These are phyloP conservation scores for Vickermania ingenoplastis DNA, from an alignment of 208 protist genomes.

Conservation along the genomic window DNA sequence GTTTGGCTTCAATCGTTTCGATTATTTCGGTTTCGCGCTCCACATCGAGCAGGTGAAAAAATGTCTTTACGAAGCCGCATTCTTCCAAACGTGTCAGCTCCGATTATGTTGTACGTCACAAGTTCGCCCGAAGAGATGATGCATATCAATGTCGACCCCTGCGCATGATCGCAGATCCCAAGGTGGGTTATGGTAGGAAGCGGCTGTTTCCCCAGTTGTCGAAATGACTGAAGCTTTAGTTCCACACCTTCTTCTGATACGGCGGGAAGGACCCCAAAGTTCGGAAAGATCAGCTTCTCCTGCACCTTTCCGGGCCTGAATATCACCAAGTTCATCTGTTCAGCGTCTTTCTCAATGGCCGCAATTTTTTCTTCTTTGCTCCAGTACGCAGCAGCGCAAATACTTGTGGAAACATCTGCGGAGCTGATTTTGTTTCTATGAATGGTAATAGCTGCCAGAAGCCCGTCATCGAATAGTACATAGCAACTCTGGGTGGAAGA, in stretches of 20 bases:
- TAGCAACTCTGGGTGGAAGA: background rate
- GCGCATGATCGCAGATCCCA: conserved; percentile 28
- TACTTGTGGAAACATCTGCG: conserved; percentile 12
- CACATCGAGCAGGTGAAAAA: conserved; percentile 70
- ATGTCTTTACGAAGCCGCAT: conserved; percentile 60
- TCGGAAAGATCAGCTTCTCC: too few relatives aligned
- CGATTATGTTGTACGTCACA: conserved; percentile 48
- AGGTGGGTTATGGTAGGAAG: conserved; percentile 51
- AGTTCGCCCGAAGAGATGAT: conserved; percentile 69
- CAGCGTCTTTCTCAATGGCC: conserved; percentile 21
- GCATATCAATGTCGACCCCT: conserved; percentile 28
- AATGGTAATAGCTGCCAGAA: conserved; percentile 1
- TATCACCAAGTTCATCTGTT: too few relatives aligned
- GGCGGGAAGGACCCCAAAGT: too few relatives aligned
- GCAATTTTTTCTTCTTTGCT: conserved; percentile 14
- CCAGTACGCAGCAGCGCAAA: conserved; percentile 35
- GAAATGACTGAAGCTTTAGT: background rate
- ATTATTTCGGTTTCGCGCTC: conserved; percentile 54
- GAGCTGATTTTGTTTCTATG: background rate
- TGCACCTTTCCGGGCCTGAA: too few relatives aligned
- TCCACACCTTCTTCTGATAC: conserved; percentile 18
- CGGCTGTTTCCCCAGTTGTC: conserved; percentile 21
- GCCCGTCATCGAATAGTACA: conserved; percentile 1
- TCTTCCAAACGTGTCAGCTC: conserved; percentile 22
- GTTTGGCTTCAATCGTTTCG: conserved; percentile 71